Evolutionary conservation across 805 yeast species (phyloP).

Genomic region (Nakazawaea siamensis): DNA sequence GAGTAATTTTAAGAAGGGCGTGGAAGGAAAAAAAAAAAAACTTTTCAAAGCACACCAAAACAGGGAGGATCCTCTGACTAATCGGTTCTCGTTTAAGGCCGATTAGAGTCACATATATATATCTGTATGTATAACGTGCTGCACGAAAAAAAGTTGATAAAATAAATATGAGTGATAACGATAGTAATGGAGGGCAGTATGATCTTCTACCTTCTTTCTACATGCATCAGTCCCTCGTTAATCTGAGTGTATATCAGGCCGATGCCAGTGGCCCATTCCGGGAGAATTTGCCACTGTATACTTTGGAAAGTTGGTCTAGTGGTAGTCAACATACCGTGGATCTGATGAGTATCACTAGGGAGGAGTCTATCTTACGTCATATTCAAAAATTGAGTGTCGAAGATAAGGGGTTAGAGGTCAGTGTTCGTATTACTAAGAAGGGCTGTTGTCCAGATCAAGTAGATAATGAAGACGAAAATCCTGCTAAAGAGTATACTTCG

Average conservation of each 20-base stretch:
- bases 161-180: neutral
- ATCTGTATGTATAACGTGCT: too few species aligned
- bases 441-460: neutral
- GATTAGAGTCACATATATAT: too few species aligned
- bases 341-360: neutral
- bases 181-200: neutral
- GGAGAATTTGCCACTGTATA: too few species aligned
- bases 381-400: neutral
- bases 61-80: too few species aligned
- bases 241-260: constrained; percentile 13
- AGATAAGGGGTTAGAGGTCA: neutral
- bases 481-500: constrained; percentile 48
- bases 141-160: neutral
- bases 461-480: constrained; percentile 16
- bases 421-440: constrained; percentile 1
- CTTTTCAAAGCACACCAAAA: too few species aligned
- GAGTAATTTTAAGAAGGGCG: too few species aligned
- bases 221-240: constrained; percentile 41
- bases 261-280: too few species aligned
- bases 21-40: too few species aligned
- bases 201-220: constrained; percentile 65
- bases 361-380: constrained; percentile 5
- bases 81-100: too few species aligned
- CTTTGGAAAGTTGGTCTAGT: too few species aligned
- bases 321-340: neutral